Base-by-base conservation (phyloP, 257 asterid species). In the Fraxinus anomala region DNA sequence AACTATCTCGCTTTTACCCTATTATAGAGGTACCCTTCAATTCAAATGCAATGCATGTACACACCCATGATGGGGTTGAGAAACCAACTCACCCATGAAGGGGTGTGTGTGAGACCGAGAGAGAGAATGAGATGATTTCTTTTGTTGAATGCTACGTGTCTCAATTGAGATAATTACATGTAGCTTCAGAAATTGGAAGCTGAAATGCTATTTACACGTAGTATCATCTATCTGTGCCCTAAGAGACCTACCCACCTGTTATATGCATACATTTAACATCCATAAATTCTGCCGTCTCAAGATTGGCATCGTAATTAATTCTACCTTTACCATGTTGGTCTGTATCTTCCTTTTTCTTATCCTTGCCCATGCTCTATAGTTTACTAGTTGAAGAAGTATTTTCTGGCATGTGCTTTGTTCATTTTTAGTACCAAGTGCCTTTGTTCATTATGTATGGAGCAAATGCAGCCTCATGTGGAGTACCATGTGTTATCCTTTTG, bases 1-100 rank as follows among this genome's bases (percentile, higher is more conserved):
- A 26, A 26, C 28, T 26, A 26, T 26, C 98, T 73, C 99, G 99
- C 69, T 95, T 95, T 86, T 95, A 90, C 89, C 99, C 99, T 8
- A 82, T 95, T 79, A 88, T 95, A 77, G 99, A 95, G 97, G 99
- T 95, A 83, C 13, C 49, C 56, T 26, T 26, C 28, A 31, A n/a
- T n/a, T n/a, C n/a, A n/a, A n/a, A n/a, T n/a, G n/a, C n/a, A n/a
- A n/a, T n/a, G n/a, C n/a, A n/a, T n/a, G n/a, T n/a, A n/a, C n/a
- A n/a, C n/a, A n/a, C n/a, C n/a, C n/a, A n/a, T n/a, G n/a, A n/a
- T n/a, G n/a, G n/a, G n/a, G n/a, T n/a, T n/a, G n/a, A n/a, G n/a
- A n/a, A n/a, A n/a, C n/a, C n/a, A n/a, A n/a, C n/a, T n/a, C n/a
- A n/a, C n/a, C n/a, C n/a, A n/a, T n/a, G n/a, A n/a, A n/a, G n/a